Evolutionary conservation across 257 asterid species (phyloP).

Genomic region (Capsicum pubescens): DNA sequence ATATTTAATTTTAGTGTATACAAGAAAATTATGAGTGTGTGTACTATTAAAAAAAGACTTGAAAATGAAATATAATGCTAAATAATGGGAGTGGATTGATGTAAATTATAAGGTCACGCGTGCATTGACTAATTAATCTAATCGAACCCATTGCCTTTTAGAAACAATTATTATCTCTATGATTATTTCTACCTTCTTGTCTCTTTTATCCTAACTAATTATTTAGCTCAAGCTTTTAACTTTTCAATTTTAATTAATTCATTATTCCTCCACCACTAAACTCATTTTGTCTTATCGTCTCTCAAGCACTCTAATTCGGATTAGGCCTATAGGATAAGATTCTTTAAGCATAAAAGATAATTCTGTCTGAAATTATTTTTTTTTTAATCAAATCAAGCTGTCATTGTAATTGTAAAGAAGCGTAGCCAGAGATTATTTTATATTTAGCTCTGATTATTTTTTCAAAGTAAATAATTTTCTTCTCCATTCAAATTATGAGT

Average conservation of each 20-base stretch:
- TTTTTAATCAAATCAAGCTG: background rate
- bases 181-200: background rate
- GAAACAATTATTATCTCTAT: constrained; percentile 3
- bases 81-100: background rate
- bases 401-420: too few relatives aligned
- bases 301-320: background rate
- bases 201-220: background rate
- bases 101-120: constrained; percentile 25
- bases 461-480: background rate
- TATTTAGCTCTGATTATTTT: too few relatives aligned
- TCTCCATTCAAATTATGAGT: background rate
- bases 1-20: too few relatives aligned
- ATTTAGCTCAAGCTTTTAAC: background rate
- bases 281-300: background rate
- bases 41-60: too few relatives aligned
- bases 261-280: background rate
- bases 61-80: background rate
- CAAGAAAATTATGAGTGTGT: too few relatives aligned
- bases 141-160: background rate
- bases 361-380: background rate
- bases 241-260: background rate
- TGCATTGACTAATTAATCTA: constrained; percentile 20
- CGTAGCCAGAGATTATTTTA: too few relatives aligned
- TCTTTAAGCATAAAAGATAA: background rate
- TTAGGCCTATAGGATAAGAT: background rate